phyloP scores from a whole-genome alignment of 352 stramenopile species.

The Globisporangium carolinianum region DNA sequence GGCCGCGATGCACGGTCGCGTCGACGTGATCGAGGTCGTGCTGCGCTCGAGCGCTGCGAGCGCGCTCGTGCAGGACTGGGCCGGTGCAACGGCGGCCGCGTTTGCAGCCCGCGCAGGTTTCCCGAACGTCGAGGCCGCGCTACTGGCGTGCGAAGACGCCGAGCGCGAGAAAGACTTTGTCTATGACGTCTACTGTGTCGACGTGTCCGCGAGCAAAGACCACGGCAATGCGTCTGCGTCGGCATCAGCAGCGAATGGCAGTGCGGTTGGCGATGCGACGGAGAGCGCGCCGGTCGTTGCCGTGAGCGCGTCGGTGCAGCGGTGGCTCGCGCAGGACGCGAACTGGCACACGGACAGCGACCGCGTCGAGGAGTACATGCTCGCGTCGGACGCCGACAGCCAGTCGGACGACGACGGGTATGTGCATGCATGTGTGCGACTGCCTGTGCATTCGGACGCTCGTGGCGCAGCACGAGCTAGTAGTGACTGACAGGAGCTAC shows the following conservation, averaged over 20 bases:
- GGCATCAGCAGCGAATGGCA: slow-evolving; percentile 1
- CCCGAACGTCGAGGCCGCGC: slow-evolving; percentile 44
- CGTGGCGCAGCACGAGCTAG: too few relatives aligned
- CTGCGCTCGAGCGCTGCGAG: slow-evolving; percentile 36
- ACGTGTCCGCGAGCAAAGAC: slow-evolving; percentile 41
- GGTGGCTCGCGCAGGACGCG: slow-evolving; percentile 65
- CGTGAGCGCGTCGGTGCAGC: slow-evolving; percentile 73
- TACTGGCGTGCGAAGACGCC: slow-evolving; percentile 66
- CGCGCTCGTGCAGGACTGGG: slow-evolving; percentile 60
- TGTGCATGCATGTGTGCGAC: slow-evolving; percentile 11
- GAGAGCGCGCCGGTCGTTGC: slow-evolving; percentile 42
- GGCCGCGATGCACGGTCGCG: slow-evolving; percentile 59
- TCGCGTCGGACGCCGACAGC: slow-evolving; percentile 71
- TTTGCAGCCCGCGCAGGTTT: slow-evolving; percentile 60
- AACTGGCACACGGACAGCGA: slow-evolving; percentile 30
- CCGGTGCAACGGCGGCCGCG: slow-evolving; percentile 37
- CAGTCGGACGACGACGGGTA: slow-evolving; percentile 63
- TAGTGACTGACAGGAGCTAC: background rate
- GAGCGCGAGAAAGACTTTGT: slow-evolving; percentile 79
- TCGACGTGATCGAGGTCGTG: slow-evolving; percentile 72
- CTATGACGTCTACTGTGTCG: slow-evolving; percentile 83
- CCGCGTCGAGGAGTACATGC: slow-evolving; percentile 67
- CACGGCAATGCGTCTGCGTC: slow-evolving; percentile 7
- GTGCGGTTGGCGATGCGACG: slow-evolving; percentile 7
- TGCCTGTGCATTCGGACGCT: too few relatives aligned